These are phyloP conservation scores for Aspergillus affinis DNA, from an alignment of 495 filamentous ascomycete species.

Conservation along the genomic window DNA sequence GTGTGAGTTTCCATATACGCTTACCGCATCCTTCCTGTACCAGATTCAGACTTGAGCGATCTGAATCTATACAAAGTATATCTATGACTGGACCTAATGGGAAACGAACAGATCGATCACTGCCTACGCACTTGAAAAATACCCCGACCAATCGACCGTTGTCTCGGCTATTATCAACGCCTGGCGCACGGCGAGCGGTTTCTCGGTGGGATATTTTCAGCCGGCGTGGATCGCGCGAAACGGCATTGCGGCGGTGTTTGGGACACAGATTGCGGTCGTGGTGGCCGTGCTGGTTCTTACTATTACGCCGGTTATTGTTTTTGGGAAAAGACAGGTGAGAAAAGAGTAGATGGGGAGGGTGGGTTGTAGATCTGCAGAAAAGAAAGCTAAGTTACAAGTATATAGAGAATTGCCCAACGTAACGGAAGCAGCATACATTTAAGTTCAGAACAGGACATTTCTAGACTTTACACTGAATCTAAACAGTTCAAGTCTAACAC, in stretches of 20 bases:
- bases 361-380: too few relatives aligned
- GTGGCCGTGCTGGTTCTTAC: slow-evolving; percentile 29
- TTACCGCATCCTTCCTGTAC: too few relatives aligned
- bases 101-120: slow-evolving; percentile 30
- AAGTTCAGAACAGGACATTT: too few relatives aligned
- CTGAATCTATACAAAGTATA: neutral
- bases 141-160: slow-evolving; percentile 40
- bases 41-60: too few relatives aligned
- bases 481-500: too few relatives aligned
- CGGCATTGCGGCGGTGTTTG: slow-evolving; percentile 45
- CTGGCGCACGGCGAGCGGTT: slow-evolving; percentile 47
- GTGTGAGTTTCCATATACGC: too few relatives aligned
- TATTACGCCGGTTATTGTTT: slow-evolving; percentile 31
- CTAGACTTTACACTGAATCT: too few relatives aligned
- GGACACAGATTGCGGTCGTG: slow-evolving; percentile 43
- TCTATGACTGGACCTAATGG: neutral
- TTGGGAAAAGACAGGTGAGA: slow-evolving; percentile 8
- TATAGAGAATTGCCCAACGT: too few relatives aligned
- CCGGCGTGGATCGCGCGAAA: slow-evolving; percentile 40
- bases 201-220: slow-evolving; percentile 50
- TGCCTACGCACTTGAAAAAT: slow-evolving; percentile 43
- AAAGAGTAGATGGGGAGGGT: too few relatives aligned
- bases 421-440: too few relatives aligned
- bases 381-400: too few relatives aligned
- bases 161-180: slow-evolving; percentile 45